Conservation (phyloP, 257 asterid species). For the Nicotiana paniculata region DNA sequence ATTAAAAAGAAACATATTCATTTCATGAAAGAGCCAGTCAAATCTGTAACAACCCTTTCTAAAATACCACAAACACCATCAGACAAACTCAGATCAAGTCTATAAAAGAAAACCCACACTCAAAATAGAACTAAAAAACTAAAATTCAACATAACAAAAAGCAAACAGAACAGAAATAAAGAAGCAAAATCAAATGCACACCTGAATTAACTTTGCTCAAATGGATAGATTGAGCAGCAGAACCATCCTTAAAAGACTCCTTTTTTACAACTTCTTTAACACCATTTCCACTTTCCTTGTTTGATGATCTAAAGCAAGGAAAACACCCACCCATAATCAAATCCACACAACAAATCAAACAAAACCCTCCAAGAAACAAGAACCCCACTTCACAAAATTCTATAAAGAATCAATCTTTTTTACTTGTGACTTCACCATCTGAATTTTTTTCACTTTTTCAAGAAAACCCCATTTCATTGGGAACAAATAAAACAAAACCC, state of each 20-base stretch:
- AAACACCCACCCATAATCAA: constrained; percentile 79
- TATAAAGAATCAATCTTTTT: constrained; percentile 11
- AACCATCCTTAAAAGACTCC: constrained; percentile 66
- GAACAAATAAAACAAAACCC: constrained; percentile 35
- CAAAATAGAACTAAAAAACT: neutral
- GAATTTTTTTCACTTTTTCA: constrained; percentile 22
- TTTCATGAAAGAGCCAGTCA: neutral
- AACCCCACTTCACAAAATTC: constrained; percentile 30
- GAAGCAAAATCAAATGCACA: constrained; percentile 10
- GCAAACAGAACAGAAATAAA: neutral
- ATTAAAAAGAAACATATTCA: neutral
- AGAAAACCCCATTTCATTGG: constrained; percentile 40
- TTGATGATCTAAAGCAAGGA: constrained; percentile 82
- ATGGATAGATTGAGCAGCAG: constrained; percentile 46
- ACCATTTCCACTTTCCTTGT: constrained; percentile 43
- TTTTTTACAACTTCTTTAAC: constrained; percentile 52
- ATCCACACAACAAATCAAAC: constrained; percentile 31
- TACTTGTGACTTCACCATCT: constrained; percentile 17
- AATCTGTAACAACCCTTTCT: neutral
- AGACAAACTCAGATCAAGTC: neutral
- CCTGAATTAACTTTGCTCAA: constrained; percentile 66
- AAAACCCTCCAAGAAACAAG: constrained; percentile 27
- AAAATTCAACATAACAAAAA: constrained; percentile 12
- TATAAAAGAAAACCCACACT: neutral
- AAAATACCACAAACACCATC: neutral